Percentiles rank a stretch among this genome's conserved stretches.
Conservation (phyloP, 2,329 filamentous ascomycete species). For the Alternaria gaisen region DNA sequence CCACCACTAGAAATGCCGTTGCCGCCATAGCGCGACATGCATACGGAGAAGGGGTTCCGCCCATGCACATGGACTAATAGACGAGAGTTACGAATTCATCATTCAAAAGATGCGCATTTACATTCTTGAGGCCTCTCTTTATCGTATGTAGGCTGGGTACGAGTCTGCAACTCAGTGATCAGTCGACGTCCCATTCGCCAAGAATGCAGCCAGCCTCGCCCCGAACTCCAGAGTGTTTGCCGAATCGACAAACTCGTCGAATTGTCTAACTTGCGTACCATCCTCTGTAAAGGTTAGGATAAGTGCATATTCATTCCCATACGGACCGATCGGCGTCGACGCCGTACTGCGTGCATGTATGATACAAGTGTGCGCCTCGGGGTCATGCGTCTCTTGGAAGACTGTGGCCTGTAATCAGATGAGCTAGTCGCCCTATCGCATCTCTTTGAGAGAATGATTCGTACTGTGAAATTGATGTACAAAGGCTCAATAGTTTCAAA, state of each 20-base stretch:
- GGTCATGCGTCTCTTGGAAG: constrained; percentile 6
- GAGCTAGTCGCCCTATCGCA: not conserved
- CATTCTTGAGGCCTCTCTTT: not conserved
- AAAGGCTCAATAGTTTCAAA: not conserved
- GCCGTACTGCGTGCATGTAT: constrained; percentile 7
- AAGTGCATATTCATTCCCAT: constrained; percentile 12
- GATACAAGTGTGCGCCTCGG: constrained; percentile 5
- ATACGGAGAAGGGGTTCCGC: not conserved
- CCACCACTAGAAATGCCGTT: not conserved
- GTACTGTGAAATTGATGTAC: not conserved
- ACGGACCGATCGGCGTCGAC: constrained; percentile 1
- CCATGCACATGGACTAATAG: not conserved
- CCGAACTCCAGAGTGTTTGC: constrained; percentile 8
- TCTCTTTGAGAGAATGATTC: not conserved
- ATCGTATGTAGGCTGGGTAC: not conserved
- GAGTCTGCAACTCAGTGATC: not conserved
- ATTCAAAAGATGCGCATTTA: not conserved
- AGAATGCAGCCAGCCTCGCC: not conserved
- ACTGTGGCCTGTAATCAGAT: not conserved
- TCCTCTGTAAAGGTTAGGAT: constrained; percentile 7
- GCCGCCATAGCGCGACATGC: not conserved
- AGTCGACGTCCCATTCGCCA: constrained; percentile 1
- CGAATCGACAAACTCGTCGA: constrained; percentile 11
- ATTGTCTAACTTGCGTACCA: not conserved
- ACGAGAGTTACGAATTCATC: not conserved